A percentile compares a stretch with the other conserved stretches of the same genome.
These are phyloP conservation scores for Globisporangium cystogenes DNA, from an alignment of 352 stramenopile genomes.

Conservation along the genomic window DNA sequence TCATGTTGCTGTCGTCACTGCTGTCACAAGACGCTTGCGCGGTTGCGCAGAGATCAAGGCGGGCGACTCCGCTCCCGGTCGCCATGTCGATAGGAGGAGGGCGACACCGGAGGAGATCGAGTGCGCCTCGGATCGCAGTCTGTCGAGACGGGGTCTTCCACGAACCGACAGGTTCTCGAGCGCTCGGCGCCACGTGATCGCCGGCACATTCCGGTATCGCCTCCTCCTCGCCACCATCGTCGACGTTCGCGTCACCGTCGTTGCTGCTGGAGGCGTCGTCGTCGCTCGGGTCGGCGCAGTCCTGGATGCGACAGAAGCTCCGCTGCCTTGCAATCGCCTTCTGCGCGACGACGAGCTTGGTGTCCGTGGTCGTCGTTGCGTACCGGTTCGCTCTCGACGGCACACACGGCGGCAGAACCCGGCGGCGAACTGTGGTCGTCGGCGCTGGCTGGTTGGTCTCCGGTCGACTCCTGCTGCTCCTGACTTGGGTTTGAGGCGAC, in stretches of 20 bases:
- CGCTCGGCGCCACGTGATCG: not conserved
- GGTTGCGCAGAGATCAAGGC: not conserved
- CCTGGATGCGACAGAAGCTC: constrained; percentile 10
- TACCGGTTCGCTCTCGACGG: constrained; percentile 2
- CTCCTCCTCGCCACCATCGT: not conserved
- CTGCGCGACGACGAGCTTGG: not conserved
- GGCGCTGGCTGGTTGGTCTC: not conserved
- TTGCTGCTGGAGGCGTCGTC: not conserved
- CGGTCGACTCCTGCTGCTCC: not conserved
- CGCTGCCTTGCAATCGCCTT: constrained; percentile 2
- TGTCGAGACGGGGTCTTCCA: constrained; percentile 18
- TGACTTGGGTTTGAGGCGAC: constrained; percentile 1
- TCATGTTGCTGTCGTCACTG: not conserved
- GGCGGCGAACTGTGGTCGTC: not conserved
- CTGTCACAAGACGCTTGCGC: not conserved
- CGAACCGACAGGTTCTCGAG: not conserved
- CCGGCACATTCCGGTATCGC: not conserved
- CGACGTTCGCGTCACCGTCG: not conserved
- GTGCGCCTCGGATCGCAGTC: constrained; percentile 27
- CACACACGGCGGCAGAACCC: constrained; percentile 7
- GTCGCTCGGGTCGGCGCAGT: constrained; percentile 1
- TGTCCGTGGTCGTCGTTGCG: not conserved
- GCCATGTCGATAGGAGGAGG: not conserved
- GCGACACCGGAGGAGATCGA: constrained; percentile 5
- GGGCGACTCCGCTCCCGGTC: not conserved